Percentiles rank a stretch among this genome's conserved stretches.
These are phyloP conservation scores for Alnus rubra DNA, from an alignment of 306 rosid genomes.

Conservation along the genomic window DNA sequence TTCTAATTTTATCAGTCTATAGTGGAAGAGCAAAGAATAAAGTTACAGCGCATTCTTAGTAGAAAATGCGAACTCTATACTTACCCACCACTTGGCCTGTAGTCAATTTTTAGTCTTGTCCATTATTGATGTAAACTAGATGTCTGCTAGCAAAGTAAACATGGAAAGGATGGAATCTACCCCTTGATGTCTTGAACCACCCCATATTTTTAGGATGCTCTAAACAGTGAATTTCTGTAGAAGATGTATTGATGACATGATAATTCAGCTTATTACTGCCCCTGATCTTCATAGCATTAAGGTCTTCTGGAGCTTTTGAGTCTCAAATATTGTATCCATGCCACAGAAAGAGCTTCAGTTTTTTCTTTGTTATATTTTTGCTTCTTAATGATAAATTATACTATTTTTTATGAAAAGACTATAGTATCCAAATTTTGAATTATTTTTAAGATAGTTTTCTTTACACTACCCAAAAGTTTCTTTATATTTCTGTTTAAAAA, in stretches of 20 bases:
- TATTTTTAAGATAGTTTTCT: neutral
- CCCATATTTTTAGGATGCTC: neutral
- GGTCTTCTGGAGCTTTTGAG: neutral
- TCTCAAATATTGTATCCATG: neutral
- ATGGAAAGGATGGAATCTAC: neutral
- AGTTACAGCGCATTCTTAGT: neutral
- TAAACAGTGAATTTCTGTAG: neutral
- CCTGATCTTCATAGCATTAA: neutral
- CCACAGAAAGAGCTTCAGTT: neutral
- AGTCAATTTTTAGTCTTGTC: neutral
- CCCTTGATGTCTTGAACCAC: neutral
- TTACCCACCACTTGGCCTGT: neutral
- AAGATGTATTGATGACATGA: neutral
- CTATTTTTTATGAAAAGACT: neutral
- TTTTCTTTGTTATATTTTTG: neutral
- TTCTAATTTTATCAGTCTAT: neutral
- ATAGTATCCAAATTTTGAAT: neutral
- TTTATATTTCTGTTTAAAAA: neutral
- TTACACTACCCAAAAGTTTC: neutral
- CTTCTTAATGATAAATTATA: neutral
- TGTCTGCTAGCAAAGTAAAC: neutral
- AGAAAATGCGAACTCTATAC: neutral
- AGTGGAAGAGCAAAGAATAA: neutral
- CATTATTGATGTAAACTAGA: neutral
- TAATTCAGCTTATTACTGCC: neutral